Conservation (phyloP, 1,284 basidiomycete species). For the Pyrrhoderma lamaoense region DNA sequence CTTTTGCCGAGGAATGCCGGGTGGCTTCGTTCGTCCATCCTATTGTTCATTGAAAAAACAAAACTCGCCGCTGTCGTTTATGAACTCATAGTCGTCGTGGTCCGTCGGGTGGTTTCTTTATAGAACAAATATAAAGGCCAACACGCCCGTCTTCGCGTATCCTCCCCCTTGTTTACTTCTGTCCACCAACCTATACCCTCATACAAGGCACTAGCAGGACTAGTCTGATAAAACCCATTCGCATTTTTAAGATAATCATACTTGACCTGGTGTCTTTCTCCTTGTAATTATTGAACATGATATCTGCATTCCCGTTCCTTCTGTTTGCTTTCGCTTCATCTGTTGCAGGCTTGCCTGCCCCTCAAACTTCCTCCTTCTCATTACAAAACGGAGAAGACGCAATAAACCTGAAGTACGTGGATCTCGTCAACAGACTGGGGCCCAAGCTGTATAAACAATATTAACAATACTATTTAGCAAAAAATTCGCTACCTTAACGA, state of each 20-base stretch:
- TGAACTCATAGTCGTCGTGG: too few relatives aligned
- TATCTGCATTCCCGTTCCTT: conserved; percentile 11
- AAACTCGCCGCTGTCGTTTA: too few relatives aligned
- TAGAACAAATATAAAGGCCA: too few relatives aligned
- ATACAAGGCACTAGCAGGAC: conserved; percentile 6
- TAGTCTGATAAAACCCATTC: neutral
- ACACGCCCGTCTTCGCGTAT: neutral
- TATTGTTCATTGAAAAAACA: too few relatives aligned
- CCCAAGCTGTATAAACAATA: too few relatives aligned
- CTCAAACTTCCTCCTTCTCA: conserved; percentile 30
- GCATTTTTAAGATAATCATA: neutral
- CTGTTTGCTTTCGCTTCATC: conserved; percentile 25
- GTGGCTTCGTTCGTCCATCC: too few relatives aligned
- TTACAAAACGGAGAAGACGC: conserved; percentile 48
- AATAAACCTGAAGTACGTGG: conserved; percentile 42
- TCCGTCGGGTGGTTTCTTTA: too few relatives aligned
- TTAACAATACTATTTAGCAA: too few relatives aligned
- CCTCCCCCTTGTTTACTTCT: neutral
- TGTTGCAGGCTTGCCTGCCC: conserved; percentile 32
- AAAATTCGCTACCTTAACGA: conserved; percentile 32
- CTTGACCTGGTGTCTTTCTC: conserved; percentile 13
- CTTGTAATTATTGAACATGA: conserved; percentile 10
- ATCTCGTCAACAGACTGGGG: too few relatives aligned
- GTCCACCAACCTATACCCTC: neutral
- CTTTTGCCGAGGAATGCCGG: too few relatives aligned